Conservation (phyloP, 768 basidiomycete species). For the Suillus lakei region DNA sequence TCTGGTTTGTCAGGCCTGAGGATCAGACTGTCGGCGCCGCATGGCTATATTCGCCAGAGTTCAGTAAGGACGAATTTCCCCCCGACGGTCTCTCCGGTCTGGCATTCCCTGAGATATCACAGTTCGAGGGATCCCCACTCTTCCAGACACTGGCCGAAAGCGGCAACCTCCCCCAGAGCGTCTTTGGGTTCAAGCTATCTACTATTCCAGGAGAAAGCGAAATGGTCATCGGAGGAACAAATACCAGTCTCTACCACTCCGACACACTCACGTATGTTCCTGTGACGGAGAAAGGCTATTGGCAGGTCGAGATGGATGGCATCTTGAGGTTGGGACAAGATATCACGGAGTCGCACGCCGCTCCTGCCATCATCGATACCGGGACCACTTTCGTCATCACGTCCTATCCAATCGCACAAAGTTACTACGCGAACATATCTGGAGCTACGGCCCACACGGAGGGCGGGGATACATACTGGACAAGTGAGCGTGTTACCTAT, state of each 20-base stretch:
- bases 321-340: slow-evolving; percentile 9
- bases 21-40: slow-evolving; percentile 45
- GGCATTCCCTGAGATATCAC: slow-evolving; percentile 44
- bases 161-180: slow-evolving; percentile 17
- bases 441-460: slow-evolving; percentile 24
- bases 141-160: slow-evolving; percentile 47
- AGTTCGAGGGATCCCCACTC: slow-evolving; percentile 34
- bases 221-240: slow-evolving; percentile 34
- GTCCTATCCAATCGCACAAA: slow-evolving; percentile 19
- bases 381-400: slow-evolving; percentile 30
- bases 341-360: not conserved
- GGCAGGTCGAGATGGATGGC: slow-evolving; percentile 37
- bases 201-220: slow-evolving; percentile 20
- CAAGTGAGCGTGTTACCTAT: slow-evolving; percentile 21
- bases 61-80: slow-evolving; percentile 22
- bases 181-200: slow-evolving; percentile 54
- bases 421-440: slow-evolving; percentile 28
- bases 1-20: slow-evolving; percentile 24
- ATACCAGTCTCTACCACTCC: slow-evolving; percentile 37
- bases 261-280: slow-evolving; percentile 36
- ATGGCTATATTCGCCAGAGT: slow-evolving; percentile 30
- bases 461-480: slow-evolving; percentile 31
- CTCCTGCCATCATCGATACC: slow-evolving; percentile 38
- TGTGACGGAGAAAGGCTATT: slow-evolving; percentile 36
- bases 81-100: slow-evolving; percentile 47